Evolutionary conservation across 1,284 basidiomycete genomes (phyloP).

Genomic region (Trichosporon sp.): DNA sequence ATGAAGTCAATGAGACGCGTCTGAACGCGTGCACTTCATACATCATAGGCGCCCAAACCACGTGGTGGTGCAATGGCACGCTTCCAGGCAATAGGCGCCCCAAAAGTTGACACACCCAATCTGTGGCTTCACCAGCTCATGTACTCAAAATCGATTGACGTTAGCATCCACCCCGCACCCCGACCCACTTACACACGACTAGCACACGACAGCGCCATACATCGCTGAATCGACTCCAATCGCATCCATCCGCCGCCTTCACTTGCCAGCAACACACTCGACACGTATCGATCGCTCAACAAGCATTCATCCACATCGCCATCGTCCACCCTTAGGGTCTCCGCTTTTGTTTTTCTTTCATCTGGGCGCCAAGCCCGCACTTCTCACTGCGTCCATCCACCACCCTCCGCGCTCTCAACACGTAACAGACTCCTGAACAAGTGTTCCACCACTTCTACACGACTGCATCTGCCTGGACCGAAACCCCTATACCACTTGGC

Average conservation of each 20-base stretch:
- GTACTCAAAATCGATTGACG: slow-evolving; percentile 5
- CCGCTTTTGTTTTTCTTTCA: neutral
- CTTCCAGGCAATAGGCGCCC: neutral
- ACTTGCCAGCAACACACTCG: neutral
- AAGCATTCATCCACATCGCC: neutral
- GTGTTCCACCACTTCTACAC: neutral
- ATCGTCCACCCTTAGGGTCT: neutral
- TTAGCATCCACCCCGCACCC: neutral
- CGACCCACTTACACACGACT: neutral
- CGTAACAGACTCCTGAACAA: neutral
- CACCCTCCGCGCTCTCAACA: neutral
- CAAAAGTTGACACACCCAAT: neutral
- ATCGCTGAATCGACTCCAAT: neutral
- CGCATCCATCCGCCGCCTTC: neutral
- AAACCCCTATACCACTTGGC: neutral
- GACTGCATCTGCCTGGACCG: neutral
- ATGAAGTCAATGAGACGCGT: neutral
- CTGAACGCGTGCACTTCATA: neutral
- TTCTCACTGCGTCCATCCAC: neutral
- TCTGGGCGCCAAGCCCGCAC: neutral
- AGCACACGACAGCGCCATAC: neutral
- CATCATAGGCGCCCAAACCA: neutral
- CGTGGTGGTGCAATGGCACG: neutral
- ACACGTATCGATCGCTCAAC: neutral
- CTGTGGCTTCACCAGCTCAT: slow-evolving; percentile 1